Evolutionary conservation across 2,329 filamentous ascomycete species (phyloP), one percentile per base, ranked within the genome.

Genomic region (Rhynchosporium agropyri): DNA sequence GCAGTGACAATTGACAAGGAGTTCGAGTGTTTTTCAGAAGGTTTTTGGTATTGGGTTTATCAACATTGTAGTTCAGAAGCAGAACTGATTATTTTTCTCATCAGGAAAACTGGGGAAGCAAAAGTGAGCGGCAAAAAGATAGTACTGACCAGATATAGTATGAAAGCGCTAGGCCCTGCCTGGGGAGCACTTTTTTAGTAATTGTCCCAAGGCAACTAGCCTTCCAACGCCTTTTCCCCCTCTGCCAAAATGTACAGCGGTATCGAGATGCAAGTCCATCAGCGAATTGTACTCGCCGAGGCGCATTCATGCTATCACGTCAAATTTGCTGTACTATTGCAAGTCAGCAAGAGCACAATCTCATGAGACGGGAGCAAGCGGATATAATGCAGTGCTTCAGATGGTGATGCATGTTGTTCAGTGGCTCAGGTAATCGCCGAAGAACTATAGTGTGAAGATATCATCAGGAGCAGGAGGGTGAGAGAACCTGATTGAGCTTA

Each of bases 61-160:
- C 86, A 83, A 87, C 86, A 89, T 78, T 70, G 75, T 73, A 71
- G 51, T 84, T 89, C 87, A 89, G 87, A 83, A 89, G 87, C 87
- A 89, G 87, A 89, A 89, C 87, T 89, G 87, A 82, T 82, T 80
- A 80, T 78, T 77, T 68, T 78, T 86, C 79, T 89, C 86, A 89
- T 89, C 87, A 89, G 80, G 73, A 75, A 81, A 63, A 48, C 31
- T 29, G 45, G 49, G 33, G n/a, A 31, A 20, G 20, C 3, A 26
- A n/a, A 31, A n/a, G 31, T 12, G 36, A 51, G 20, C 58, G 53
- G 60, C n/a, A 12, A 57, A 9, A 45, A 29, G 26, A 46, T n/a
- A 31, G 51, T 42, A 58, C 60, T 58, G 20, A 64, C 62, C 62
- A 61, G 26, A 13, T 51, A 26, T 53, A 4, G 28, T 56, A 5